Conservation (phyloP, 1,284 basidiomycete genomes). For the Ganoderma multipileum region DNA sequence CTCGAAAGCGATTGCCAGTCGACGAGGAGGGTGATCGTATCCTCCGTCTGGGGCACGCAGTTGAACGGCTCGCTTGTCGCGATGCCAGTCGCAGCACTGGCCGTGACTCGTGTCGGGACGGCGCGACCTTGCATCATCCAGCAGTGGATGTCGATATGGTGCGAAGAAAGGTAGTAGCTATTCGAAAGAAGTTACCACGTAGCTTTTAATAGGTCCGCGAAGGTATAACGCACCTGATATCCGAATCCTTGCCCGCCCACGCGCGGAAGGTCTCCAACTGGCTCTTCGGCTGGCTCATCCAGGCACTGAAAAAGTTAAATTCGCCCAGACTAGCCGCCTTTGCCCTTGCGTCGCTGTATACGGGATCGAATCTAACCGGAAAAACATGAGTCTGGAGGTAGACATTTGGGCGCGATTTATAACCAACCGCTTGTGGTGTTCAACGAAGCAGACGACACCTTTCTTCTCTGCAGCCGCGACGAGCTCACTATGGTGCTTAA, state of each 20-base stretch:
- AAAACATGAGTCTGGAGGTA: neutral
- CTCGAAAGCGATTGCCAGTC: slow-evolving; percentile 88
- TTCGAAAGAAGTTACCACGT: neutral
- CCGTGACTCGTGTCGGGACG: slow-evolving; percentile 83
- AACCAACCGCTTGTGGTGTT: slow-evolving; percentile 80
- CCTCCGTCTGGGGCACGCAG: slow-evolving; percentile 86
- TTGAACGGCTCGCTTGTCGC: slow-evolving; percentile 87
- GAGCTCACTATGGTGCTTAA: slow-evolving; percentile 83
- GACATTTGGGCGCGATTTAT: neutral
- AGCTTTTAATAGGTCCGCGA: neutral
- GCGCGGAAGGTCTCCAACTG: slow-evolving; percentile 94
- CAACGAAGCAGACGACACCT: slow-evolving; percentile 89
- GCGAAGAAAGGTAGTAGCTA: slow-evolving; percentile 93
- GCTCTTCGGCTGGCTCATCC: slow-evolving; percentile 96
- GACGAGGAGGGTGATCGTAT: slow-evolving; percentile 93
- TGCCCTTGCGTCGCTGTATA: slow-evolving; percentile 88
- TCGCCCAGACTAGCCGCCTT: slow-evolving; percentile 82
- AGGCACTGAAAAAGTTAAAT: slow-evolving; percentile 90
- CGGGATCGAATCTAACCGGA: slow-evolving; percentile 80
- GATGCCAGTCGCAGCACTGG: slow-evolving; percentile 88
- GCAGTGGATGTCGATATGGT: slow-evolving; percentile 91
- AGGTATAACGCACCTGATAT: slow-evolving; percentile 72
- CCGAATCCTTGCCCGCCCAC: slow-evolving; percentile 94
- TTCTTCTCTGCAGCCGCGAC: slow-evolving; percentile 79
- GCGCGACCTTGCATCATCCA: slow-evolving; percentile 90